These are phyloP conservation scores for Sporothrix pseudoabietina DNA, from an alignment of 2,329 filamentous ascomycete species.

Conservation along the genomic window DNA sequence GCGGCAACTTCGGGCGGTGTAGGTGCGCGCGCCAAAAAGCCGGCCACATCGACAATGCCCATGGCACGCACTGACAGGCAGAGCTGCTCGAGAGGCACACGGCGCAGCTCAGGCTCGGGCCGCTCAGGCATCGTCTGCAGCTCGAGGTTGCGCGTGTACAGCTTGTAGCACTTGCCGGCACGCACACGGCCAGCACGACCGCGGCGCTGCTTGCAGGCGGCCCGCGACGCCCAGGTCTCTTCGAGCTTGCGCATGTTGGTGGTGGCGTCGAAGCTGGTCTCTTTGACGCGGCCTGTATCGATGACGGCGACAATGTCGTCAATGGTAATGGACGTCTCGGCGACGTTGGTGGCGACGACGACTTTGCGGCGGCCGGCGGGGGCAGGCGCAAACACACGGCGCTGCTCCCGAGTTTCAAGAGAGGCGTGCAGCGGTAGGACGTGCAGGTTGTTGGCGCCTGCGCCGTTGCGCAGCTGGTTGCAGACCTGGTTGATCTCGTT, in stretches of 20 bases:
- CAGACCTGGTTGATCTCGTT: slow-evolving; percentile 87
- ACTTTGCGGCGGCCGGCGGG: slow-evolving; percentile 85
- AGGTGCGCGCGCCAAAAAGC: slow-evolving; percentile 81
- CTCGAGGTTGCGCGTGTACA: slow-evolving; percentile 87
- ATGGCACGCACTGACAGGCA: slow-evolving; percentile 94
- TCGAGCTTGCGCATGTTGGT: slow-evolving; percentile 94
- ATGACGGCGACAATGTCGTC: slow-evolving; percentile 96
- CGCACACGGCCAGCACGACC: slow-evolving; percentile 92
- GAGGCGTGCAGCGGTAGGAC: slow-evolving; percentile 90
- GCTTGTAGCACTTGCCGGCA: slow-evolving; percentile 89
- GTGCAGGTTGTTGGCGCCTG: slow-evolving; percentile 57
- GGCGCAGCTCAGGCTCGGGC: slow-evolving; percentile 89
- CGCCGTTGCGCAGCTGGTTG: slow-evolving; percentile 60
- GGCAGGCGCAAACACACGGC: slow-evolving; percentile 76
- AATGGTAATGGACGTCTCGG: slow-evolving; percentile 97
- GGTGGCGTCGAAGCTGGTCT: slow-evolving; percentile 88
- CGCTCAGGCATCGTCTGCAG: slow-evolving; percentile 76
- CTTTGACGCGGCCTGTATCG: slow-evolving; percentile 92
- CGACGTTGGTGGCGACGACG: slow-evolving; percentile 93
- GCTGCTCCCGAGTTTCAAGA: slow-evolving; percentile 83
- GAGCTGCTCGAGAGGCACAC: slow-evolving; percentile 90
- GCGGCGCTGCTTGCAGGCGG: slow-evolving; percentile 90
- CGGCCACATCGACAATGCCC: slow-evolving; percentile 79
- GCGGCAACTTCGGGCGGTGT: slow-evolving; percentile 85
- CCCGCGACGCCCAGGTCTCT: slow-evolving; percentile 92